Evolutionary conservation across 192 early-diverging fungal genomes (phyloP).

Genomic region (Coemansia reversa): DNA sequence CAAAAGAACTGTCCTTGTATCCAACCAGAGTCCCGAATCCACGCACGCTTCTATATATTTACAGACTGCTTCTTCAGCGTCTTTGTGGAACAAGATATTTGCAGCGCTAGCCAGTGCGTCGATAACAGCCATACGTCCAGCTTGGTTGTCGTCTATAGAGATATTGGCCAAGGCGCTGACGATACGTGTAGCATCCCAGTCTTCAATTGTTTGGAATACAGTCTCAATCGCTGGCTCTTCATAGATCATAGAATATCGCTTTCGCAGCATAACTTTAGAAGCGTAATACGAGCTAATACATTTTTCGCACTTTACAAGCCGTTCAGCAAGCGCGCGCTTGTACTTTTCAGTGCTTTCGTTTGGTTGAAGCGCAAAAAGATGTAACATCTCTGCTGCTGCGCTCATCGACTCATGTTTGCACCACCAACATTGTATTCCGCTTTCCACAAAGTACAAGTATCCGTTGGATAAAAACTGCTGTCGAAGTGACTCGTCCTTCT

Average conservation of each 20-base stretch:
- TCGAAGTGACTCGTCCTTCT: neutral
- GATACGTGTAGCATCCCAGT: slow-evolving; percentile 44
- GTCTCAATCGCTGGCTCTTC: slow-evolving; percentile 9
- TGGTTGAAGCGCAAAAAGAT: slow-evolving; percentile 40
- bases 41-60: slow-evolving; percentile 18
- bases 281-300: slow-evolving; percentile 42
- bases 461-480: slow-evolving; percentile 28
- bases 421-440: slow-evolving; percentile 52
- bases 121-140: slow-evolving; percentile 6
- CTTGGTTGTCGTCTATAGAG: neutral
- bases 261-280: slow-evolving; percentile 27
- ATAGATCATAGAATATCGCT: slow-evolving; percentile 25
- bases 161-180: slow-evolving; percentile 5
- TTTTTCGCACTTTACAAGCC: slow-evolving; percentile 36
- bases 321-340: slow-evolving; percentile 24
- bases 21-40: slow-evolving; percentile 11
- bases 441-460: slow-evolving; percentile 36
- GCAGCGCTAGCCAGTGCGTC: slow-evolving; percentile 26
- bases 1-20: slow-evolving; percentile 24
- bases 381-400: slow-evolving; percentile 41
- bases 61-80: slow-evolving; percentile 12
- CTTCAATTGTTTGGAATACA: slow-evolving; percentile 23
- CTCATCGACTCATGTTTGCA: slow-evolving; percentile 26
- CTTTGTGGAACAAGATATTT: slow-evolving; percentile 18
- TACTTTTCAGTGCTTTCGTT: slow-evolving; percentile 10